phyloP scores from a whole-genome alignment of 164 flowering plant species.

The Sextonia rubra region DNA sequence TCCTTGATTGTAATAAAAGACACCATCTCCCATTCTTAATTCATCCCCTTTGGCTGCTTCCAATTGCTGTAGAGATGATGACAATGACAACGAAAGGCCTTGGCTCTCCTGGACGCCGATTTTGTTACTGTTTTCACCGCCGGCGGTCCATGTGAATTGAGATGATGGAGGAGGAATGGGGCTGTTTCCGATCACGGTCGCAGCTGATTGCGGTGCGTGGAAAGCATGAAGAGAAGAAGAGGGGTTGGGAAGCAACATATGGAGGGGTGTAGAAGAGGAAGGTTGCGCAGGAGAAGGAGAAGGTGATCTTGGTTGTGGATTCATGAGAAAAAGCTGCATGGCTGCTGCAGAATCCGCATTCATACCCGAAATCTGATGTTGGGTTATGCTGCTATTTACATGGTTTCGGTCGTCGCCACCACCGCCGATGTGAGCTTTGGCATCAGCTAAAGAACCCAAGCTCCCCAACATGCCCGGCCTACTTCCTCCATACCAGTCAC shows the following conservation, averaged over 20 bases:
- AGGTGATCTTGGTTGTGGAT: slow-evolving; percentile 66
- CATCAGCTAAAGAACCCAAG: slow-evolving; percentile 31
- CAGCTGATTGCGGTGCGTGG: background rate
- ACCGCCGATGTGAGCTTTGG: slow-evolving; percentile 18
- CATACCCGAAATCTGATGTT: slow-evolving; percentile 53
- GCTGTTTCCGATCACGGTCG: background rate
- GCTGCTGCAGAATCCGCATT: slow-evolving; percentile 73
- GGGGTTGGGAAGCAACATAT: slow-evolving; percentile 47
- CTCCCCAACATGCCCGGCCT: slow-evolving; percentile 30
- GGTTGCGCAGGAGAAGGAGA: slow-evolving; percentile 26
- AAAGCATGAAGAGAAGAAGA: slow-evolving; percentile 32
- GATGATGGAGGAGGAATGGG: slow-evolving; percentile 2
- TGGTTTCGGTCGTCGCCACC: slow-evolving; percentile 12
- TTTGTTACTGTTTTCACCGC: slow-evolving; percentile 19
- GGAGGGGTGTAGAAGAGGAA: slow-evolving; percentile 38
- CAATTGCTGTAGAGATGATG: slow-evolving; percentile 55
- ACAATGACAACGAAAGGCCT: slow-evolving; percentile 67
- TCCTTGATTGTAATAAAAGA: slow-evolving; percentile 36
- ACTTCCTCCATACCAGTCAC: slow-evolving; percentile 38
- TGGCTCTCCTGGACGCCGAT: slow-evolving; percentile 45
- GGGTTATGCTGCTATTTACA: slow-evolving; percentile 20
- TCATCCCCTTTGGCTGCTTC: slow-evolving; percentile 76
- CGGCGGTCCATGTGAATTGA: slow-evolving; percentile 28
- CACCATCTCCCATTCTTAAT: slow-evolving; percentile 52
- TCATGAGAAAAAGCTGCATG: slow-evolving; percentile 94